These are phyloP conservation scores for Rauvolfia tetraphylla DNA, from an alignment of 257 asterid species.

Conservation along the genomic window DNA sequence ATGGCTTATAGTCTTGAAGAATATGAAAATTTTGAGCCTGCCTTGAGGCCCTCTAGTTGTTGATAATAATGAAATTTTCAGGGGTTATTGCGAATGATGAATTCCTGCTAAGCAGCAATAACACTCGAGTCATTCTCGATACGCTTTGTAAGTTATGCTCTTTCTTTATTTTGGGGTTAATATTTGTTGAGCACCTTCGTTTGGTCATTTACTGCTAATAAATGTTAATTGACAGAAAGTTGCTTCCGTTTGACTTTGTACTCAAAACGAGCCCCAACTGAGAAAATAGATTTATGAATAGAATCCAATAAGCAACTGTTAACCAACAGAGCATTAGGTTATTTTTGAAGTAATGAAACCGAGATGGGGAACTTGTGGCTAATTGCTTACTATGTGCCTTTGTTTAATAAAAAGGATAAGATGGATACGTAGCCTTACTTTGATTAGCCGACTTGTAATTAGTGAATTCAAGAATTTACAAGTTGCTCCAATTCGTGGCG, in stretches of 20 bases:
- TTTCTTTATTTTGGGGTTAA: neutral
- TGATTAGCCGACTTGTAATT: too few species aligned
- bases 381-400: too few species aligned
- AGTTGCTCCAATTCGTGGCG: too few species aligned
- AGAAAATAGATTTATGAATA: too few species aligned
- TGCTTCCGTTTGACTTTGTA: neutral
- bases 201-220: neutral
- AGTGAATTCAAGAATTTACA: too few species aligned
- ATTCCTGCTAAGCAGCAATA: constrained; percentile 18
- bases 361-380: too few species aligned
- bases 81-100: constrained; percentile 20
- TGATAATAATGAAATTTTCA: constrained; percentile 31
- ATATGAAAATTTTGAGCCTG: constrained; percentile 23
- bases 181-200: neutral
- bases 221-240: neutral
- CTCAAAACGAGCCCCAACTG: too few species aligned
- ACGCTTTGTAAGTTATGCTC: constrained; percentile 15
- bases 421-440: too few species aligned
- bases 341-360: too few species aligned
- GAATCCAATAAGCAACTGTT: too few species aligned
- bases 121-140: constrained; percentile 12
- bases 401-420: too few species aligned
- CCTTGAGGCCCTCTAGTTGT: constrained; percentile 20
- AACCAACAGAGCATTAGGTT: too few species aligned
- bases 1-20: constrained; percentile 7